Conservation (phyloP, 1,139 yeast species). For the Eremothecium sinecaudum region DNA sequence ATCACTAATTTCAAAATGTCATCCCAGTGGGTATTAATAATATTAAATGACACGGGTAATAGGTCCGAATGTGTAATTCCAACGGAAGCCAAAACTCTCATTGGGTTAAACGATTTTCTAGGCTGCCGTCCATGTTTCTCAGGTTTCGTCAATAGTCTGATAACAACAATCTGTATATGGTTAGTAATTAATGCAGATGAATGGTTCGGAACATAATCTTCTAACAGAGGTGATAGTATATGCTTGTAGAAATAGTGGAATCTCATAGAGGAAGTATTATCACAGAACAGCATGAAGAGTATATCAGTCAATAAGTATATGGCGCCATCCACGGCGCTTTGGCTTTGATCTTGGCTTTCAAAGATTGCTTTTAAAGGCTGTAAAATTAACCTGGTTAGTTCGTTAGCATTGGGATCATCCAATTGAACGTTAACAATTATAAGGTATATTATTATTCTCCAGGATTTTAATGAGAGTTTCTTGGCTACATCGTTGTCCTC, state of each 20-base stretch:
- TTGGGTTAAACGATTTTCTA: constrained; percentile 10
- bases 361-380: constrained; percentile 3
- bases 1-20: constrained; percentile 7
- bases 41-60: constrained; percentile 9
- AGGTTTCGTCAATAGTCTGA: background rate
- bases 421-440: constrained; percentile 13
- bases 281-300: constrained; percentile 8
- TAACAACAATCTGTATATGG: background rate
- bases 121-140: background rate
- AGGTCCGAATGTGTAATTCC: constrained; percentile 16
- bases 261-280: constrained; percentile 2
- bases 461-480: constrained; percentile 20
- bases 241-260: constrained; percentile 13
- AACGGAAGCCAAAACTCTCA: constrained; percentile 18
- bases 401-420: background rate
- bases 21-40: constrained; percentile 8
- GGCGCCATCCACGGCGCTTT: constrained; percentile 1
- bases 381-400: constrained; percentile 3
- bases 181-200: background rate
- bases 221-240: constrained; percentile 12
- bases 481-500: constrained; percentile 9
- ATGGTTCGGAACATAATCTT: background rate
- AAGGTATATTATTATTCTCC: constrained; percentile 24
- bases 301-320: constrained; percentile 7
- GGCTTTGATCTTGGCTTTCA: background rate